A percentile compares a stretch with the other conserved stretches of the same genome.
Evolutionary conservation across 306 rosid species (phyloP).

Genomic region (Crataegus laevigata): DNA sequence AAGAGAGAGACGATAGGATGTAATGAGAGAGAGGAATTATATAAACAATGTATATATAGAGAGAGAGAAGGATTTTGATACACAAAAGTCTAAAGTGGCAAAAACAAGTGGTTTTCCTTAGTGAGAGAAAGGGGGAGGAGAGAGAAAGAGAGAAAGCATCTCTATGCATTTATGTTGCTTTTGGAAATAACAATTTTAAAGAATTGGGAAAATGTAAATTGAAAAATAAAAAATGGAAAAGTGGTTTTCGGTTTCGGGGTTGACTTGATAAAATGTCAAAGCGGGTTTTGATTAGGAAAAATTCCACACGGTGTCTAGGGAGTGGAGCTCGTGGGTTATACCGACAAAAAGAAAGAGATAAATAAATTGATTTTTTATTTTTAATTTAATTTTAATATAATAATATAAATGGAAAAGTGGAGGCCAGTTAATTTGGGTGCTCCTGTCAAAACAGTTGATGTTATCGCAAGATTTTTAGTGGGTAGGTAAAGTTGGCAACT

Average conservation of each 20-base stretch:
- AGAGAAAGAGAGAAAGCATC: conserved; percentile 30
- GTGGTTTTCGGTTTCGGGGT: conserved; percentile 22
- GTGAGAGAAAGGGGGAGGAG: conserved; percentile 12
- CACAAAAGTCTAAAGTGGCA: background rate
- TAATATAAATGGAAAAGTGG: background rate
- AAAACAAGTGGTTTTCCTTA: conserved; percentile 3
- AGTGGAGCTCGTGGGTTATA: conserved; percentile 35
- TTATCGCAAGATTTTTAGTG: background rate
- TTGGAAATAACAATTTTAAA: background rate
- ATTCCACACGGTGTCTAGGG: conserved; percentile 37
- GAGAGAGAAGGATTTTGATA: conserved; percentile 9
- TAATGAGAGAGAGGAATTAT: conserved; percentile 30
- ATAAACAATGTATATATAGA: conserved; percentile 24
- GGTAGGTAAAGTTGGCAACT: background rate
- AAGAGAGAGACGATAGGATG: conserved; percentile 20
- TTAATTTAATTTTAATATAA: background rate
- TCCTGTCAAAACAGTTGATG: background rate
- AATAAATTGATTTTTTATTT: background rate
- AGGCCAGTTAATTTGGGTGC: conserved; percentile 15
- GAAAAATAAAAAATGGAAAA: conserved; percentile 1
- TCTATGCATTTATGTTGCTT: conserved; percentile 23
- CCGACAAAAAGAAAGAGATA: conserved; percentile 31
- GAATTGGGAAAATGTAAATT: background rate
- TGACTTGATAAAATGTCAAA: conserved; percentile 41
- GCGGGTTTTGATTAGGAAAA: conserved; percentile 16